phyloP scores from a whole-genome alignment of 169 alveolate genomes.

The Perkinsus olseni region DNA sequence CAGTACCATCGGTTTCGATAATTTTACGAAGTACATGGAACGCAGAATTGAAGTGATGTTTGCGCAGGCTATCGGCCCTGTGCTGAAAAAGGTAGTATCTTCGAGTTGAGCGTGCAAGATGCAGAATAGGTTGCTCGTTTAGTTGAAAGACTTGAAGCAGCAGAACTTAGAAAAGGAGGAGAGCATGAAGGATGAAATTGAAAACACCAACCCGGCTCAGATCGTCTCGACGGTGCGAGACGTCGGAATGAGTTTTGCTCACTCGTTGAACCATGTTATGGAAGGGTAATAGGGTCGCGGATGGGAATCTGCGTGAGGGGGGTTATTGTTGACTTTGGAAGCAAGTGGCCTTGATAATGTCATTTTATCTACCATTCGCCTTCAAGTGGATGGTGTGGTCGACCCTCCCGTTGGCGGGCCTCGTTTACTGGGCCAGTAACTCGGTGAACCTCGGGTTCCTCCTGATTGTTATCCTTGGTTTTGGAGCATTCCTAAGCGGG shows the following conservation, averaged over 20 bases:
- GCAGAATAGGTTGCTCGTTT: neutral
- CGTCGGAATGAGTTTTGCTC: conserved; percentile 5
- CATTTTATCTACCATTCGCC: neutral
- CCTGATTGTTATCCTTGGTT: no score
- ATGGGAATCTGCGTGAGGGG: no score
- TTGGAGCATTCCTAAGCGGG: no score
- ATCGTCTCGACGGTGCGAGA: neutral
- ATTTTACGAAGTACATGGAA: conserved; percentile 5
- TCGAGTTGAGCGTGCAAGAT: neutral
- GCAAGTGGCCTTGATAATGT: neutral
- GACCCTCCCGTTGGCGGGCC: no score
- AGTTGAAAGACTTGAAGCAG: neutral
- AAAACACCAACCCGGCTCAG: neutral
- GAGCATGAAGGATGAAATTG: neutral
- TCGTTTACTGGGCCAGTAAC: no score
- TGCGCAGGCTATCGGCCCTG: neutral
- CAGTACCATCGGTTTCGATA: neutral
- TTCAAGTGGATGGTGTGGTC: no score
- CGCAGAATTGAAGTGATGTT: neutral
- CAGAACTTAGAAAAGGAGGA: neutral
- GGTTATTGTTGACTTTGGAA: neutral
- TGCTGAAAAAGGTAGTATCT: neutral
- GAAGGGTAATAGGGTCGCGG: conserved; percentile 1
- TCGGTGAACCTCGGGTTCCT: no score
- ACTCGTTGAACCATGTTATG: conserved; percentile 14